A percentile compares a stretch with the other conserved stretches of the same genome.
phyloP scores from a whole-genome alignment of 768 basidiomycete genomes.

The Suillus occidentalis region DNA sequence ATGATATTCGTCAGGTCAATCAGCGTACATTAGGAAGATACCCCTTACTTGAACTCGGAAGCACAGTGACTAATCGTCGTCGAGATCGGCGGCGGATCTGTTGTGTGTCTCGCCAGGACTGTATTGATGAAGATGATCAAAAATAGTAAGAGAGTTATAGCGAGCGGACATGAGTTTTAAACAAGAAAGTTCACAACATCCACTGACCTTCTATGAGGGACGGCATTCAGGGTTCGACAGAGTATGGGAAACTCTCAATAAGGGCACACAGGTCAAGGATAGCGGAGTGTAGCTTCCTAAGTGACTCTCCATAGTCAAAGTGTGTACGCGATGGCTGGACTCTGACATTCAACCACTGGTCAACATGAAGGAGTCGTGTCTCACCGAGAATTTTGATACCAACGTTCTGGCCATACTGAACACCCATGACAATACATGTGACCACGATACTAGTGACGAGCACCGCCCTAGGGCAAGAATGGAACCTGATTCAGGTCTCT shows the following conservation, averaged over 20 bases:
- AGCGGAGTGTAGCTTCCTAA: constrained; percentile 81
- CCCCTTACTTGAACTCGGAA: constrained; percentile 71
- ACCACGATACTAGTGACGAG: constrained; percentile 48
- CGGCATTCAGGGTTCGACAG: constrained; percentile 92
- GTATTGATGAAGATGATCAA: constrained; percentile 8
- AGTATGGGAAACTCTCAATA: constrained; percentile 93
- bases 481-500: constrained; percentile 37
- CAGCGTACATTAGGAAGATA: constrained; percentile 14
- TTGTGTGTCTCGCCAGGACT: constrained; percentile 78
- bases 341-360: neutral
- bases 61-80: constrained; percentile 86
- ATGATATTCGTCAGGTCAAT: constrained; percentile 6
- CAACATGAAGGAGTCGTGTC: neutral
- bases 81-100: constrained; percentile 87
- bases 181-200: neutral
- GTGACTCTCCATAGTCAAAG: constrained; percentile 66
- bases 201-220: constrained; percentile 69
- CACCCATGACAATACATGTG: constrained; percentile 52
- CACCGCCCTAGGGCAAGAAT: constrained; percentile 48
- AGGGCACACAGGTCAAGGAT: constrained; percentile 93
- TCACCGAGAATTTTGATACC: constrained; percentile 25
- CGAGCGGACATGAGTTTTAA: neutral
- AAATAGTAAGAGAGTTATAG: neutral
- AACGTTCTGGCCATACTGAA: constrained; percentile 55
- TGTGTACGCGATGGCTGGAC: constrained; percentile 57